Evolutionary conservation across 2,329 filamentous ascomycete species (phyloP).

Genomic region (Beauveria sp.): DNA sequence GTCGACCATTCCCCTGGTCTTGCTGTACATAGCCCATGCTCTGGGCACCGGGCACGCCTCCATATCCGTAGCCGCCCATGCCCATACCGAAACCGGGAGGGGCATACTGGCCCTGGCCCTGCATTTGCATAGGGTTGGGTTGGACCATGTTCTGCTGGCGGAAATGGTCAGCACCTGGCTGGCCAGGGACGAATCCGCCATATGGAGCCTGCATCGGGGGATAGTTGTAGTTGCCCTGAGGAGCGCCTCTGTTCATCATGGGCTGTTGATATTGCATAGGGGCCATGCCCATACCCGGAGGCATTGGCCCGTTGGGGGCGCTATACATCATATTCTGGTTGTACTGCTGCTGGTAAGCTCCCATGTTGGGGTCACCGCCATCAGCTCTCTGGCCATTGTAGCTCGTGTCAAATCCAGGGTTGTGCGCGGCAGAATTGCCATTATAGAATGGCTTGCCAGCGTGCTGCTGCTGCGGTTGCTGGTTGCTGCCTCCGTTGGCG

Average conservation of each 20-base stretch:
- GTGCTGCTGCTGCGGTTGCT: constrained; percentile 34
- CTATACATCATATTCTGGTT: constrained; percentile 47
- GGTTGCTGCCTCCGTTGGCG: constrained; percentile 31
- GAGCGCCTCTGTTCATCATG: constrained; percentile 44
- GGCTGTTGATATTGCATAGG: constrained; percentile 51
- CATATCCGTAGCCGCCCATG: constrained; percentile 38
- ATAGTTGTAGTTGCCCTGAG: constrained; percentile 51
- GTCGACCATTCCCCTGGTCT: constrained; percentile 47
- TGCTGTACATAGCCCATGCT: constrained; percentile 48
- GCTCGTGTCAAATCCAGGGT: constrained; percentile 42
- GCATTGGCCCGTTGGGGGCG: constrained; percentile 35
- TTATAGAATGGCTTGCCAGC: constrained; percentile 45
- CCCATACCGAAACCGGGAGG: constrained; percentile 44
- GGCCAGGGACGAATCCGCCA: constrained; percentile 40
- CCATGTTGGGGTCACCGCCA: constrained; percentile 40
- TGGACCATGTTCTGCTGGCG: constrained; percentile 43
- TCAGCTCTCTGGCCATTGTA: constrained; percentile 47
- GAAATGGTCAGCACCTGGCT: constrained; percentile 48
- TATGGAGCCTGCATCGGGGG: constrained; percentile 48
- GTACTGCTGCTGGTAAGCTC: constrained; percentile 43
- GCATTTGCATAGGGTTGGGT: constrained; percentile 39
- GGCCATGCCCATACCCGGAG: constrained; percentile 40
- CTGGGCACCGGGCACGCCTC: constrained; percentile 37
- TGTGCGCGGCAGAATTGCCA: constrained; percentile 33
- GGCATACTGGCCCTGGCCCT: constrained; percentile 36